phyloP scores from a whole-genome alignment of 345 rosid species.

The Camelina laxa region DNA sequence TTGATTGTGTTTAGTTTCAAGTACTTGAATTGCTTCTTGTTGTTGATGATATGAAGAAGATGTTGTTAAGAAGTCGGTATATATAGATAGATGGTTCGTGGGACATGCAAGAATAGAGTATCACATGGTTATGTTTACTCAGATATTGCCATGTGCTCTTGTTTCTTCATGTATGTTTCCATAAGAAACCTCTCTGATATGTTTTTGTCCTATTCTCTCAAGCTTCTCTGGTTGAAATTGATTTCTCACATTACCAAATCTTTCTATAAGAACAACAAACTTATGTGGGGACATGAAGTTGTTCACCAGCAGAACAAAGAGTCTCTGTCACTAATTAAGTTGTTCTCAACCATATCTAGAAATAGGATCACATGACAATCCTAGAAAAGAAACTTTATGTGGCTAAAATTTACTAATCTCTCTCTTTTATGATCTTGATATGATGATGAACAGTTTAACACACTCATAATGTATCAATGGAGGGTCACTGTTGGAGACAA shows the following conservation, averaged over 20 bases:
- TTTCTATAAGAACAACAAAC: conserved; percentile 10
- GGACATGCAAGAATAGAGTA: conserved; percentile 25
- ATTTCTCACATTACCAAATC: conserved; percentile 6
- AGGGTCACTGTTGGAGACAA: conserved; percentile 31
- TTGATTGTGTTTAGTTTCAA: background rate
- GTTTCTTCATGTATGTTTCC: conserved; percentile 21
- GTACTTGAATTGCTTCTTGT: conserved; percentile 1
- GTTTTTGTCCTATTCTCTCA: conserved; percentile 27
- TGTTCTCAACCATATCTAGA: conserved; percentile 31
- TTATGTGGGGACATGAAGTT: conserved; percentile 34
- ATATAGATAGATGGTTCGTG: conserved; percentile 24
- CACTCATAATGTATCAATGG: conserved; percentile 15
- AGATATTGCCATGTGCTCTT: conserved; percentile 35
- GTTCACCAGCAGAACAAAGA: conserved; percentile 22
- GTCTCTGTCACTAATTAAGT: conserved; percentile 18
- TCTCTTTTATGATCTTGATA: conserved; percentile 13
- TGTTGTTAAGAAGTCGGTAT: conserved; percentile 16
- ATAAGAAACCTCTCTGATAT: background rate
- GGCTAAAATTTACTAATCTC: background rate
- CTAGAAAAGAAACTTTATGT: background rate
- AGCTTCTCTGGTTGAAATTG: background rate
- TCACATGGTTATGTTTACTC: conserved; percentile 34
- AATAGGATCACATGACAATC: conserved; percentile 17
- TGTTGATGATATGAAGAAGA: conserved; percentile 20
- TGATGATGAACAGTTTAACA: conserved; percentile 24